Percentiles rank a stretch among this genome's conserved stretches.
Conservation (phyloP, 2,329 filamentous ascomycete species). For the Aspergillus hortae region DNA sequence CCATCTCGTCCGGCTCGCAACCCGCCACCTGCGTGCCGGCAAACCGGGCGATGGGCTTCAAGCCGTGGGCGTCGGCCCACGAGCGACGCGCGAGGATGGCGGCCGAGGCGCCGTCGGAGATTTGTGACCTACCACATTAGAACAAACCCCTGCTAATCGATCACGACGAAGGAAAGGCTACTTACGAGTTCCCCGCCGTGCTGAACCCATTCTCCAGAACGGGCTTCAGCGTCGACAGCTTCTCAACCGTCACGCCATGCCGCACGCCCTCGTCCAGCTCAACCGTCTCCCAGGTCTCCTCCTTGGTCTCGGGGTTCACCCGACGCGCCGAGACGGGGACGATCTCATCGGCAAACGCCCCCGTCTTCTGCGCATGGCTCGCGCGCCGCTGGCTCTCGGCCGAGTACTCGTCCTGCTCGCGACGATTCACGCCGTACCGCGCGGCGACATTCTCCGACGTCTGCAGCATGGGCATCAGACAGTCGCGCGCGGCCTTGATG, state of each 20-base stretch:
- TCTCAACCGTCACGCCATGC: slow-evolving; percentile 77
- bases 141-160: background rate
- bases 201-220: slow-evolving; percentile 82
- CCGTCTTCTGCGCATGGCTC: slow-evolving; percentile 79
- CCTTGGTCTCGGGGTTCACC: slow-evolving; percentile 66
- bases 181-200: slow-evolving; percentile 61
- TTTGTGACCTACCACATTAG: slow-evolving; percentile 19
- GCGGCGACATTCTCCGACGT: slow-evolving; percentile 89
- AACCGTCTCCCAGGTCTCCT: slow-evolving; percentile 62
- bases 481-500: slow-evolving; percentile 67
- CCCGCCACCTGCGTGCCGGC: slow-evolving; percentile 84
- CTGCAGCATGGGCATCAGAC: slow-evolving; percentile 90
- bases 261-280: slow-evolving; percentile 75
- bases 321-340: slow-evolving; percentile 79
- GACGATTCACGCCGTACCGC: slow-evolving; percentile 76
- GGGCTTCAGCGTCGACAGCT: slow-evolving; percentile 72
- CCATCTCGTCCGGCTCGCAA: slow-evolving; percentile 89
- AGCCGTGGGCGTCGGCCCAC: slow-evolving; percentile 73
- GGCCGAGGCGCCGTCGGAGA: slow-evolving; percentile 60
- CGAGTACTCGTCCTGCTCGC: slow-evolving; percentile 76
- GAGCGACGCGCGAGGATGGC: slow-evolving; percentile 88
- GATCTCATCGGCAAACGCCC: slow-evolving; percentile 87
- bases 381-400: slow-evolving; percentile 80
- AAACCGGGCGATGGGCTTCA: slow-evolving; percentile 88
- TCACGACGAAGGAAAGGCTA: background rate